These are phyloP conservation scores for Isatis lusitanica DNA, from an alignment of 441 rosid genomes.

Conservation along the genomic window DNA sequence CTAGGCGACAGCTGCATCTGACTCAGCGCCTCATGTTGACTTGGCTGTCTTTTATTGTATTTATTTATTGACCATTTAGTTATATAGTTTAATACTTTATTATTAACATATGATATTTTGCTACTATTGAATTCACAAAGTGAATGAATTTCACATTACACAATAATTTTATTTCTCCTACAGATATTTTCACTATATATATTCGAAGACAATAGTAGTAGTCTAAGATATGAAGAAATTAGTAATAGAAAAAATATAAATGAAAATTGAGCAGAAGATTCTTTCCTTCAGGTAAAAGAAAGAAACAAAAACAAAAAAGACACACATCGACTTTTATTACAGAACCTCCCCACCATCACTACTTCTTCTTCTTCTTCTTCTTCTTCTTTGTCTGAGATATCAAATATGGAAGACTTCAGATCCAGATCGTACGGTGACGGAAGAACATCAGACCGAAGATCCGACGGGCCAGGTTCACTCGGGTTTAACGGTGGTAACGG, in stretches of 20 bases:
- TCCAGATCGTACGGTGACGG: constrained; percentile 73
- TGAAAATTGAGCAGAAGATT: neutral
- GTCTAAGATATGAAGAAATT: too few species aligned
- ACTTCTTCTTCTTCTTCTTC: neutral
- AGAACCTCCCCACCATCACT: constrained; percentile 13
- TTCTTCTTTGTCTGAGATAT: neutral
- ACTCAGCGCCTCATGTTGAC: constrained; percentile 22
- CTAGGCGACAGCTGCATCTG: constrained; percentile 25
- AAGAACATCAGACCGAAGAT: constrained; percentile 42
- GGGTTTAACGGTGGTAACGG: constrained; percentile 62
- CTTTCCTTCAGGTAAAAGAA: constrained; percentile 39
- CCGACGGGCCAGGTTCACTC: constrained; percentile 32
- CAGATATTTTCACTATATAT: too few species aligned
- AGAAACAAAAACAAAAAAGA: constrained; percentile 22
- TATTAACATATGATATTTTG: too few species aligned
- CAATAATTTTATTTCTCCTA: too few species aligned
- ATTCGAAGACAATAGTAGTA: too few species aligned
- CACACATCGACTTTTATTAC: constrained; percentile 23
- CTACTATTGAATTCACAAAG: too few species aligned
- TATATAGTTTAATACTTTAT: too few species aligned
- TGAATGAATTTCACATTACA: too few species aligned
- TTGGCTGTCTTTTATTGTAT: neutral
- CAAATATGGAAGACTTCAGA: constrained; percentile 74
- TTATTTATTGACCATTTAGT: too few species aligned
- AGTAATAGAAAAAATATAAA: too few species aligned